These are phyloP conservation scores for Verticillium tricorpus DNA, from an alignment of 2,329 filamentous ascomycete species.

Conservation along the genomic window DNA sequence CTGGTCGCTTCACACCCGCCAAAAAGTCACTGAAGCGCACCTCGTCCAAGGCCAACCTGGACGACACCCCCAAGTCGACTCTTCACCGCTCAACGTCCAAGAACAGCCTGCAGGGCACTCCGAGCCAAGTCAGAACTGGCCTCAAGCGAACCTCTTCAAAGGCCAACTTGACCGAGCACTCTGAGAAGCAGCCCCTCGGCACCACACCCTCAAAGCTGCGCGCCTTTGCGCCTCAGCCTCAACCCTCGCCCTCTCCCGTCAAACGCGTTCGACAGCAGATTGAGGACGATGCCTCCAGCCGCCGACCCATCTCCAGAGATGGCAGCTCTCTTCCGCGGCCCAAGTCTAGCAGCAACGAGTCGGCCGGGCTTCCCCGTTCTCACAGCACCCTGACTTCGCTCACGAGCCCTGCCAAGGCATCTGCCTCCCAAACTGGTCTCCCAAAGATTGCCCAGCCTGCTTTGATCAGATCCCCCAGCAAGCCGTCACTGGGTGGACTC, in stretches of 20 bases:
- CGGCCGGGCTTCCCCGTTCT: slow-evolving; percentile 32
- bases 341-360: slow-evolving; percentile 37
- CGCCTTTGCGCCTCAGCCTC: slow-evolving; percentile 34
- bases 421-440: slow-evolving; percentile 56
- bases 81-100: slow-evolving; percentile 27
- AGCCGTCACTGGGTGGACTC: slow-evolving; percentile 8
- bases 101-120: slow-evolving; percentile 26
- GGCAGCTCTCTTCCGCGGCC: slow-evolving; percentile 44
- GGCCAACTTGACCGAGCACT: slow-evolving; percentile 24
- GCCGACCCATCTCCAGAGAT: slow-evolving; percentile 54
- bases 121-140: slow-evolving; percentile 17
- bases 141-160: slow-evolving; percentile 42
- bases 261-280: slow-evolving; percentile 69
- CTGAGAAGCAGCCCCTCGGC: slow-evolving; percentile 33
- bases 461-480: slow-evolving; percentile 14
- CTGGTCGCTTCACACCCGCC: slow-evolving; percentile 47
- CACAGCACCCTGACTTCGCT: slow-evolving; percentile 52
- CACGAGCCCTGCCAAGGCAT: slow-evolving; percentile 75
- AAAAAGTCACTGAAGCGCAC: slow-evolving; percentile 31
- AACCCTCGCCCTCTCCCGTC: slow-evolving; percentile 47
- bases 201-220: slow-evolving; percentile 42
- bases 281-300: slow-evolving; percentile 64
- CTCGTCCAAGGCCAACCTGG: slow-evolving; percentile 41
- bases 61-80: slow-evolving; percentile 26
- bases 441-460: slow-evolving; percentile 50